phyloP scores from a whole-genome alignment of 139 green algal species.

The Axilococcus clingmanii region DNA sequence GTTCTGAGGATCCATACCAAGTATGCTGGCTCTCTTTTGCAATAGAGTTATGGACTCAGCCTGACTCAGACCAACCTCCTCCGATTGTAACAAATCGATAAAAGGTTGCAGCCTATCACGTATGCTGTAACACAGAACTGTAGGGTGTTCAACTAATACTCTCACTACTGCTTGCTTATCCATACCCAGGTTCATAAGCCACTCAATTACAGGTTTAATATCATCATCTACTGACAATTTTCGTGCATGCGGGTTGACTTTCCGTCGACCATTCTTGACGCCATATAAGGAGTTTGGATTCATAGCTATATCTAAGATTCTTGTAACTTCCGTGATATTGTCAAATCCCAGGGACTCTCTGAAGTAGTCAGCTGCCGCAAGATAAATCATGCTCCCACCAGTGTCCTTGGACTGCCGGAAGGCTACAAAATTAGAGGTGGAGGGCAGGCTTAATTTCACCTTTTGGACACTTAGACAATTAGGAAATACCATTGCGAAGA shows the following conservation, averaged over 20 bases:
- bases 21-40: no score
- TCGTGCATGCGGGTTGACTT: constrained; percentile 15
- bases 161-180: constrained; percentile 48
- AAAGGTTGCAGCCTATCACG: constrained; percentile 44
- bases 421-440: constrained; percentile 12
- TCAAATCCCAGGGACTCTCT: constrained; percentile 36
- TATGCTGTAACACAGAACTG: constrained; percentile 52
- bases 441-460: no score
- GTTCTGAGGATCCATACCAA: no score
- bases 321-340: constrained; percentile 49
- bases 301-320: constrained; percentile 62
- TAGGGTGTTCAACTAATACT: constrained; percentile 47
- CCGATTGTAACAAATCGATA: constrained; percentile 39
- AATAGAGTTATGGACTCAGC: no score
- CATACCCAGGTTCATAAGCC: no score
- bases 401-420: constrained; percentile 6
- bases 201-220: no score
- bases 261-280: constrained; percentile 25
- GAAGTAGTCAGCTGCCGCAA: constrained; percentile 30
- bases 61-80: no score
- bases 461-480: no score
- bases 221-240: no score
- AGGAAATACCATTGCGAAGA: no score
- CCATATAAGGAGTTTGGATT: constrained; percentile 68
- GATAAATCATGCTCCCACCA: constrained; percentile 19